Percentiles rank a stretch among this genome's conserved stretches.
phyloP scores from a whole-genome alignment of 2,329 filamentous ascomycete genomes.

The Pseudogymnoascus sp. region DNA sequence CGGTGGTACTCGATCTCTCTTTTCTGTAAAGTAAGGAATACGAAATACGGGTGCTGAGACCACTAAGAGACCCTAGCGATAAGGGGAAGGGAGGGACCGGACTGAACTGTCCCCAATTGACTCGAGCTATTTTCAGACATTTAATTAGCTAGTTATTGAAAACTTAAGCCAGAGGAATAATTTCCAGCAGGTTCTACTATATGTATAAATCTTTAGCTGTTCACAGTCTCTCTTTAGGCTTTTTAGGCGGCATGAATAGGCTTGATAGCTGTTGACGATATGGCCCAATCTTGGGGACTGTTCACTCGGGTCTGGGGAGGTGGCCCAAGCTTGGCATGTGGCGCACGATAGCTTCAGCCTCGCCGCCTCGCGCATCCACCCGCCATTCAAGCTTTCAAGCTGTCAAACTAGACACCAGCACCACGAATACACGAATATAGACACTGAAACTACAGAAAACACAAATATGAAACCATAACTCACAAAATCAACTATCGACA shows the following conservation, averaged over 20 bases:
- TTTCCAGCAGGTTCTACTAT: no score
- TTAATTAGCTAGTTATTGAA: no score
- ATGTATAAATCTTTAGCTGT: no score
- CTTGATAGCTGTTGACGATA: no score
- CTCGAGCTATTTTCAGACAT: no score
- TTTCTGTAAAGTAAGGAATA: not conserved
- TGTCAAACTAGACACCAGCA: not conserved
- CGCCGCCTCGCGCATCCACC: not conserved
- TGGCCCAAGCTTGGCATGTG: not conserved
- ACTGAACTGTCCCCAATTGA: no score
- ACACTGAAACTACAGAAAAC: not conserved
- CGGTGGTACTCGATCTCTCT: slow-evolving; percentile 4
- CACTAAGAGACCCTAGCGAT: slow-evolving; percentile 5
- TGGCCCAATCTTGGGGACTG: no score
- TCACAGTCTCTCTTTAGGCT: no score
- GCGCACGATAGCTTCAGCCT: not conserved
- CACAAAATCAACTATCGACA: not conserved
- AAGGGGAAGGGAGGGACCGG: not conserved
- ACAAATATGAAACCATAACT: not conserved
- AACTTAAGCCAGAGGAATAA: no score
- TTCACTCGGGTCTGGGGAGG: no score
- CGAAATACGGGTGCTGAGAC: slow-evolving; percentile 5
- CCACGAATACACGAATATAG: not conserved
- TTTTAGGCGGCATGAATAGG: no score
- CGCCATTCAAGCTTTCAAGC: not conserved